Base-by-base conservation (phyloP, 176 grass and related monocot genomes). In the Oryza meridionalis region DNA sequence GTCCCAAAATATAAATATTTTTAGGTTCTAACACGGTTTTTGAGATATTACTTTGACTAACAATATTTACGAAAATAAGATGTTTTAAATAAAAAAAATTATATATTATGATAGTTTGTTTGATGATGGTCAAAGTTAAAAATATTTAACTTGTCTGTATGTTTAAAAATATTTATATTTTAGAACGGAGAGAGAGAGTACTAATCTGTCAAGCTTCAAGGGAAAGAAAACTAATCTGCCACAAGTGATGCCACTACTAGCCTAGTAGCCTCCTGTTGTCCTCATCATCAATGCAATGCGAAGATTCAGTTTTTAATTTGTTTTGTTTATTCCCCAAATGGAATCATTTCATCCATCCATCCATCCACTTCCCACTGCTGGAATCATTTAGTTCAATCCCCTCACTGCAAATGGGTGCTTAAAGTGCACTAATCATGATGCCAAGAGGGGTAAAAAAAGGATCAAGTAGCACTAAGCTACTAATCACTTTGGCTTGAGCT, bases 341-440 rank as follows among this genome's bases (percentile, higher is more conserved):
- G 80, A 24, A 58, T 31, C 29, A 31, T 31, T 31, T 31, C 29
- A 31, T 31, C 58, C 58, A 62, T n/a, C 55, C 5, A 24, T 7
- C 63, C 31, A 43, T 43, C 55, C 79, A 37, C 3, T 15, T 21
- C 43, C 85, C 69, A 14, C 11, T 65, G 37, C 46, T 59, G 46
- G 26, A 32, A 87, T 81, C 13, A 71, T 62, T 49, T 80, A n/a
- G n/a, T 51, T 67, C 31, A 59, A 71, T 82, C 71, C 81, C 78
- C 45, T 37, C 44, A 33, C 1, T 37, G 31, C 71, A 37, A 69
- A 49, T 76, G 65, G 73, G 73, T 5, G 15, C 27, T 77, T 83
- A 72, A 19, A 72, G 29, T 71, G 53, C 19, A 13, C 72, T 76
- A 70, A 81, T n/a, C 72, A 76, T 87, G 26, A 26, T 81, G 85